phyloP scores from a whole-genome alignment of 2,329 filamentous ascomycete genomes.

The Bipolaris sorokiniana region DNA sequence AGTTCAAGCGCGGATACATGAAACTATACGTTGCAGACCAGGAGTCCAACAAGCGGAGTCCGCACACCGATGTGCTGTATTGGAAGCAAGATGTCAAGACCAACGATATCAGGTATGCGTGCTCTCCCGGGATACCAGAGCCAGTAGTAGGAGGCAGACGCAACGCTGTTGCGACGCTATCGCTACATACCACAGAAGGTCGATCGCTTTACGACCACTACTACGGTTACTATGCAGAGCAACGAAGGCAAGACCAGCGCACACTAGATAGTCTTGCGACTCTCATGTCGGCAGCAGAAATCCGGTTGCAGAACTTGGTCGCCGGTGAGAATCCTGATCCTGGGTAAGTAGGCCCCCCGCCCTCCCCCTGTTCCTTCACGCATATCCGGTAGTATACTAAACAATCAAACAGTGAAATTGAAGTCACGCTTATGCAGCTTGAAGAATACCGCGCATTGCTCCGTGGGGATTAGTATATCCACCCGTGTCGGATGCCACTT shows the following conservation, averaged over 20 bases:
- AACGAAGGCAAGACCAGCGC: neutral
- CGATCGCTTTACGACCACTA: no score
- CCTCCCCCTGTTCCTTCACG: no score
- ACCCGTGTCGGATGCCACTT: neutral
- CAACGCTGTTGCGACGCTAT: conserved; percentile 1
- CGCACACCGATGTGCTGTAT: conserved; percentile 19
- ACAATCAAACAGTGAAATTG: neutral
- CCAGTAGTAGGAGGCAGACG: neutral
- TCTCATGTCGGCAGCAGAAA: neutral
- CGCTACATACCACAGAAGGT: neutral
- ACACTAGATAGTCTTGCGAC: neutral
- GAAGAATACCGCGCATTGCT: neutral
- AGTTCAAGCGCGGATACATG: conserved; percentile 16
- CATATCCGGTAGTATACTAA: neutral
- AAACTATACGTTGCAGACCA: conserved; percentile 23
- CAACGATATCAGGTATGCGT: neutral
- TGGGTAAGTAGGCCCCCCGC: neutral
- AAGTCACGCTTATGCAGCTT: neutral
- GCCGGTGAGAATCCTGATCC: neutral
- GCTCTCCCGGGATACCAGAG: neutral
- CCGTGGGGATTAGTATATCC: neutral
- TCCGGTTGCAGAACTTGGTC: neutral
- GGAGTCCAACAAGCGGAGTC: neutral
- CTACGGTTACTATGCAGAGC: neutral
- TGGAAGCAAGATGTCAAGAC: conserved; percentile 27